Conservation (phyloP, 148 eudicot genomes). For the Arbutus unedo region DNA sequence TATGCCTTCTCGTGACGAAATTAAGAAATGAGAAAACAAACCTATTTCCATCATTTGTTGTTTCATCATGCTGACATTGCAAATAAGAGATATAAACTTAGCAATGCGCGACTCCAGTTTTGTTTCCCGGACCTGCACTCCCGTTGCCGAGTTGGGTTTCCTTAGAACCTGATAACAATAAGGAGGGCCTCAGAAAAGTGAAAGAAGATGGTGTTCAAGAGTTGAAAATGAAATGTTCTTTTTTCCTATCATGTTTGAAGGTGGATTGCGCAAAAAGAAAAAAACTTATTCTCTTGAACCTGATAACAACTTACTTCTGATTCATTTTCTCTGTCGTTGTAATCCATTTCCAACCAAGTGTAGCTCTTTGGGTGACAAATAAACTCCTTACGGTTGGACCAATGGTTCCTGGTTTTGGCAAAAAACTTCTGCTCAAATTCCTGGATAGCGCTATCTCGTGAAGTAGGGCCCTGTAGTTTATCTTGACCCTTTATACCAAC, state of each 20-base stretch:
- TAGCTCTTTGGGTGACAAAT: conserved; percentile 64
- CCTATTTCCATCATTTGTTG: conserved; percentile 99
- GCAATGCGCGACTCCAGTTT: conserved; percentile 79
- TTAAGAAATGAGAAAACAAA: conserved; percentile 22
- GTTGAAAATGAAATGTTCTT: background rate
- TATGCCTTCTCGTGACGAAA: background rate
- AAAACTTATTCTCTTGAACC: no score
- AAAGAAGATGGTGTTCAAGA: background rate
- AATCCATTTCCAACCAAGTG: conserved; percentile 98
- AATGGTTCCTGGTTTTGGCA: conserved; percentile 70
- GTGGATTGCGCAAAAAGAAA: background rate
- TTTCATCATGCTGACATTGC: conserved; percentile 94
- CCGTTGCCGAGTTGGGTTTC: conserved; percentile 30
- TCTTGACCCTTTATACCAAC: conserved; percentile 95
- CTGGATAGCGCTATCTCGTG: conserved; percentile 43
- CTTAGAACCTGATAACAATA: conserved; percentile 46
- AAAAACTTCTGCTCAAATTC: conserved; percentile 51
- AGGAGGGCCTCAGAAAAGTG: conserved; percentile 7
- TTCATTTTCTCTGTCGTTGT: conserved; percentile 59
- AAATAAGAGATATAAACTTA: conserved; percentile 83
- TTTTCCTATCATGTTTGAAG: background rate
- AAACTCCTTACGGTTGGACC: conserved; percentile 66
- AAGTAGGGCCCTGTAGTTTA: conserved; percentile 81
- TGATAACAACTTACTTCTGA: conserved; percentile 54
- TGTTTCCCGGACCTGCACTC: conserved; percentile 57